Evolutionary conservation across 805 yeast genomes (phyloP).

Genomic region (Torulaspora delbrueckii): DNA sequence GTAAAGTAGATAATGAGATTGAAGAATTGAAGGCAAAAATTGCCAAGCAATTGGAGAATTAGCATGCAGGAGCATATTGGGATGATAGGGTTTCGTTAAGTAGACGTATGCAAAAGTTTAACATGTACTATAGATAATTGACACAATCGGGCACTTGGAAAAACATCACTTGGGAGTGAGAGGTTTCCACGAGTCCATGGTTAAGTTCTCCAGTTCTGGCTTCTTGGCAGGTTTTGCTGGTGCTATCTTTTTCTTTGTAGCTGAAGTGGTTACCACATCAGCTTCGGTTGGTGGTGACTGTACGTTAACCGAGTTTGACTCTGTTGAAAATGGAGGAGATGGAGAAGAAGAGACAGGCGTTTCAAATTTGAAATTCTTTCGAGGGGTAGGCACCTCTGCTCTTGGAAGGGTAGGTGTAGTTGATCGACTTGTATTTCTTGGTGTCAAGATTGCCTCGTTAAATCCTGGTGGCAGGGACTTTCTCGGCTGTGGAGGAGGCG

Average conservation of each 20-base stretch:
- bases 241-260: constrained; percentile 18
- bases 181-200: constrained; percentile 50
- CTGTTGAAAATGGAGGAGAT: constrained; percentile 11
- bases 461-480: constrained; percentile 39
- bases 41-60: constrained; percentile 22
- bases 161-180: constrained; percentile 41
- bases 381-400: constrained; percentile 18
- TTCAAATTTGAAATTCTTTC: constrained; percentile 10
- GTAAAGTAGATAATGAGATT: constrained; percentile 43
- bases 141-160: not conserved
- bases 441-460: constrained; percentile 33
- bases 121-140: constrained; percentile 1
- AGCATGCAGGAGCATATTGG: not conserved
- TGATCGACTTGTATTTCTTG: constrained; percentile 29
- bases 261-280: not conserved
- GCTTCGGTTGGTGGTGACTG: constrained; percentile 3
- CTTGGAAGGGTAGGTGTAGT: constrained; percentile 15
- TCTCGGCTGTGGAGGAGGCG: constrained; percentile 35
- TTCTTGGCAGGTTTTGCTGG: constrained; percentile 32
- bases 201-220: constrained; percentile 21
- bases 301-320: constrained; percentile 4
- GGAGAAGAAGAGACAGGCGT: constrained; percentile 15
- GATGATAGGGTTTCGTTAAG: not conserved
- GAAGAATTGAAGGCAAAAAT: constrained; percentile 40
- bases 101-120: constrained; percentile 3